A percentile compares a stretch with the other conserved stretches of the same genome.
These are phyloP conservation scores for Danielia reshetovae DNA, from an alignment of 805 yeast genomes.

Conservation along the genomic window DNA sequence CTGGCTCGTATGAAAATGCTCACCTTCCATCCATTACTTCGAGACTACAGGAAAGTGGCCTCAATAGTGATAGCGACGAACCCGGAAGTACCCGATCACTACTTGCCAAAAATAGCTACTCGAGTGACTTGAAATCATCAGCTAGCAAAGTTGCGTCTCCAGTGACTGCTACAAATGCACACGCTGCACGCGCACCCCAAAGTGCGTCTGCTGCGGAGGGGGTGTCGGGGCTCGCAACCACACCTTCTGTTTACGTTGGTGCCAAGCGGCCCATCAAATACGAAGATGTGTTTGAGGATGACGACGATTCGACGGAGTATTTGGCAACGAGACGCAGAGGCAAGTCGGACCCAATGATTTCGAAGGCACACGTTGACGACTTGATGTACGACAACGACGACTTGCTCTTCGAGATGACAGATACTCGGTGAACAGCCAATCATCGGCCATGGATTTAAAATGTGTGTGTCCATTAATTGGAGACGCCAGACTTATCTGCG, in stretches of 20 bases:
- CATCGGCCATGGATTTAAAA: too few relatives aligned
- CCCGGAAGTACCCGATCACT: neutral
- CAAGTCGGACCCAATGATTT: neutral
- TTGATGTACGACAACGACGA: constrained; percentile 17
- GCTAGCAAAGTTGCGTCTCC: constrained; percentile 17
- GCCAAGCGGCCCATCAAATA: constrained; percentile 24
- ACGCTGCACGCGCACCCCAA: constrained; percentile 15
- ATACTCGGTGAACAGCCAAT: constrained; percentile 8
- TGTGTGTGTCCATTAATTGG: too few relatives aligned
- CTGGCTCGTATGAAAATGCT: constrained; percentile 24
- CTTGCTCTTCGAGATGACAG: constrained; percentile 18
- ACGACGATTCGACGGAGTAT: constrained; percentile 34
- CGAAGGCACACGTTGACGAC: constrained; percentile 6
- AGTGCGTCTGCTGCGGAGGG: constrained; percentile 4
- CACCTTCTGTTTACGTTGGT: constrained; percentile 28
- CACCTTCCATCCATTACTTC: constrained; percentile 33
- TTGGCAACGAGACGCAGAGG: constrained; percentile 3
- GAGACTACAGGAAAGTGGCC: constrained; percentile 21
- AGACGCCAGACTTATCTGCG: too few relatives aligned
- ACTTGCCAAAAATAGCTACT: neutral
- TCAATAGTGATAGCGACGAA: neutral
- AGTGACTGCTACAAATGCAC: constrained; percentile 20
- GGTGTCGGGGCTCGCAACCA: constrained; percentile 32
- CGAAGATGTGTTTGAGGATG: constrained; percentile 42
- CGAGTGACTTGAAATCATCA: constrained; percentile 6